Evolutionary conservation across 768 basidiomycete species (phyloP).

Genomic region (Mycena polygramma): DNA sequence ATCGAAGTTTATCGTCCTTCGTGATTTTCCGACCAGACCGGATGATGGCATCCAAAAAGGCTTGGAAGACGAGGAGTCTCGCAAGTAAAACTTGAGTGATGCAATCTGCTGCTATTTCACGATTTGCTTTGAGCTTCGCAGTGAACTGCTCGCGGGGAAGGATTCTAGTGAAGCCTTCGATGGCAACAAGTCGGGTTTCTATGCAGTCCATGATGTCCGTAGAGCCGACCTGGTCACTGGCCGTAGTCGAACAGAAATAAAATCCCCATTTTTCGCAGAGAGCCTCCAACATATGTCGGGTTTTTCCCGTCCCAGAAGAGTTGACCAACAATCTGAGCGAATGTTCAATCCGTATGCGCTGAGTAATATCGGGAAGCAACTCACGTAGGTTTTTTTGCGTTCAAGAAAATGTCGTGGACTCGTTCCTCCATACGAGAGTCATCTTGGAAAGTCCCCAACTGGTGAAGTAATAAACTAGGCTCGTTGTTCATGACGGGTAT

Average conservation of each 20-base stretch:
- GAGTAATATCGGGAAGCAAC: background rate
- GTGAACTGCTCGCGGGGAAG: background rate
- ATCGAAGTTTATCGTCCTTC: background rate
- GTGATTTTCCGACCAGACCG: background rate
- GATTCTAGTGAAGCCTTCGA: background rate
- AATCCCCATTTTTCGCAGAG: conserved; percentile 36
- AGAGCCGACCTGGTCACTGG: background rate
- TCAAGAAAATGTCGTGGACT: background rate
- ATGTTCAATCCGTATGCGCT: background rate
- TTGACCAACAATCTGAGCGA: conserved; percentile 8
- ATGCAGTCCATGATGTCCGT: background rate
- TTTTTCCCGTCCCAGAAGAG: conserved; percentile 35
- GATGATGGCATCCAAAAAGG: background rate
- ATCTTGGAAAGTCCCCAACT: background rate
- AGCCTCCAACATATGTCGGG: conserved; percentile 33
- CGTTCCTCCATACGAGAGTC: background rate
- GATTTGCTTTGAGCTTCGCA: background rate
- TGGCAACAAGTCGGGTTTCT: background rate
- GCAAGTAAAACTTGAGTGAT: background rate
- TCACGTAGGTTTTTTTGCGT: background rate
- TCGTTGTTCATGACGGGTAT: background rate
- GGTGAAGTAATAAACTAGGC: background rate
- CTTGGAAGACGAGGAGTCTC: background rate
- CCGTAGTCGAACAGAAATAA: conserved; percentile 24
- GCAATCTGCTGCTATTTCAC: background rate